phyloP scores from a whole-genome alignment of 1,284 basidiomycete species.

The Rhodotorula sp. region DNA sequence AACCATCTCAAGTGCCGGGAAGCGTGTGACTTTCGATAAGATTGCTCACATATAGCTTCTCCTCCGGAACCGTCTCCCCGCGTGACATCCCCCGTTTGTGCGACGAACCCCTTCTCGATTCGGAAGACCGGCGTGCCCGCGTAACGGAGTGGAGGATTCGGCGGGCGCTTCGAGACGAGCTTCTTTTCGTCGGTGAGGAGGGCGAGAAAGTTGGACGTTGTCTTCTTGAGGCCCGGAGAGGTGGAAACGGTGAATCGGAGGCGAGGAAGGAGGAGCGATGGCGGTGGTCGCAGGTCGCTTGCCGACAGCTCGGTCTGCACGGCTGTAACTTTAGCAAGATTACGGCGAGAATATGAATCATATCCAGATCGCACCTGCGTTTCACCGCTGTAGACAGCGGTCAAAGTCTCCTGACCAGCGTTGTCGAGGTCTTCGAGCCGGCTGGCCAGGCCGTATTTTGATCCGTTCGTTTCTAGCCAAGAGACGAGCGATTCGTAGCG shows the following conservation, averaged over 20 bases:
- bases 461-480: constrained; percentile 31
- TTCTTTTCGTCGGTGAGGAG: constrained; percentile 57
- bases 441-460: constrained; percentile 31
- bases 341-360: neutral
- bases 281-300: constrained; percentile 23
- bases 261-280: constrained; percentile 36
- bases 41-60: constrained; percentile 51
- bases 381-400: constrained; percentile 27
- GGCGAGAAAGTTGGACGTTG: constrained; percentile 55
- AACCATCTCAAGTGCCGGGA: no score
- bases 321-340: neutral
- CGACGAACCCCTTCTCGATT: constrained; percentile 55
- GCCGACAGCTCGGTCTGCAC: constrained; percentile 3
- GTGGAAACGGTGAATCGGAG: constrained; percentile 27
- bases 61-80: constrained; percentile 57
- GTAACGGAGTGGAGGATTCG: constrained; percentile 55
- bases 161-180: constrained; percentile 54
- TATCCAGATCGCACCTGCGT: constrained; percentile 15
- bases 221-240: constrained; percentile 53
- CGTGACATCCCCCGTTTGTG: constrained; percentile 58
- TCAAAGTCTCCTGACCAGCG: constrained; percentile 27
- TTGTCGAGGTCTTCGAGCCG: constrained; percentile 27
- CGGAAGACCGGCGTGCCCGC: constrained; percentile 54
- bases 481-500: constrained; percentile 7
- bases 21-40: no score